These are phyloP conservation scores for Citrus hindsii DNA, from an alignment of 345 rosid species.

Conservation along the genomic window DNA sequence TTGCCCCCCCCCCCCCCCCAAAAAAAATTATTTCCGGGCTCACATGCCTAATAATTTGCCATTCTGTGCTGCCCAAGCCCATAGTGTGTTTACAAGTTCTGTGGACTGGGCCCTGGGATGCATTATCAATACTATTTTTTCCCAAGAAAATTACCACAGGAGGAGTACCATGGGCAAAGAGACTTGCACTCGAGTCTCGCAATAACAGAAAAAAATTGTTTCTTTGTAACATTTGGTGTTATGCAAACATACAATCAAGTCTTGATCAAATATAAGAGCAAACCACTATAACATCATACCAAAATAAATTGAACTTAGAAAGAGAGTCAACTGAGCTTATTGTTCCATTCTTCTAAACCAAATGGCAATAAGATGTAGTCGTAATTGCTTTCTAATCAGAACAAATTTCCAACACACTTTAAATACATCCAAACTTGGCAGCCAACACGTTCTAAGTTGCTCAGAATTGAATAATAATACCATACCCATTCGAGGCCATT, in stretches of 20 bases:
- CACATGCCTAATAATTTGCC: not conserved
- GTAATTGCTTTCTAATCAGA: not conserved
- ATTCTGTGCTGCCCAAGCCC: not conserved
- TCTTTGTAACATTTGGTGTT: not conserved
- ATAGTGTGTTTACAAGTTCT: not conserved
- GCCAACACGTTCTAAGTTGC: not conserved
- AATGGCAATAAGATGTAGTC: not conserved
- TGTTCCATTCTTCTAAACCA: not conserved
- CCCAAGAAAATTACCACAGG: too few relatives aligned
- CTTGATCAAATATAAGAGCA: not conserved
- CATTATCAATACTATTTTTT: not conserved
- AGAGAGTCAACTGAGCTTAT: not conserved
- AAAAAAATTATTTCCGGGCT: too few relatives aligned
- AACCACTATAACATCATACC: not conserved
- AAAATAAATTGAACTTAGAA: not conserved
- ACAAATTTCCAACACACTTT: not conserved
- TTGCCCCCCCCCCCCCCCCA: rapidly evolving
- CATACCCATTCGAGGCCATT: not conserved
- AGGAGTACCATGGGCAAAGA: not conserved
- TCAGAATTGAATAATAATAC: not conserved
- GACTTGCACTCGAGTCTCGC: not conserved
- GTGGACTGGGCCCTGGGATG: not conserved
- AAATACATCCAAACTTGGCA: not conserved
- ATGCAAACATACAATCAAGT: not conserved
- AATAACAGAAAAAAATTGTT: not conserved